Conservation (phyloP, 2,329 filamentous ascomycete species). For the Paecilomyces niveus region DNA sequence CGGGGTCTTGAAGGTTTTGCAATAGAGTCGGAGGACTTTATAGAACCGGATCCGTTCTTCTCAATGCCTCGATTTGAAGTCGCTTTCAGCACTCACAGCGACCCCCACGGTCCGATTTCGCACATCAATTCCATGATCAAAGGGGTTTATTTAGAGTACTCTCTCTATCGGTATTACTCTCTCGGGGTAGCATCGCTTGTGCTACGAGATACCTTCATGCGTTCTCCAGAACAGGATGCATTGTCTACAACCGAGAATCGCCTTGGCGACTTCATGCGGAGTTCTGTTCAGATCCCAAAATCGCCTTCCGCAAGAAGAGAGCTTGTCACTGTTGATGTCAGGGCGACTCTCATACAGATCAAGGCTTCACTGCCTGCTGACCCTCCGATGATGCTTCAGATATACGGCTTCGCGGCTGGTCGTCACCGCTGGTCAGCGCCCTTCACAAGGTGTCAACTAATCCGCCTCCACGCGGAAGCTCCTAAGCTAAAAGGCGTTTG, state of each 20-base stretch:
- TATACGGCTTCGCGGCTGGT: conserved; percentile 75
- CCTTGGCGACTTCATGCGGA: conserved; percentile 9
- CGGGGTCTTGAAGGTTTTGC: conserved; percentile 84
- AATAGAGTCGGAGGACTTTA: conserved; percentile 76
- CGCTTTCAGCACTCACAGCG: conserved; percentile 74
- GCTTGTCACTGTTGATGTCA: conserved; percentile 74
- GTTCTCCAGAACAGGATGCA: conserved; percentile 11
- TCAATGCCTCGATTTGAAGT: conserved; percentile 82
- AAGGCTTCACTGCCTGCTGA: conserved; percentile 85
- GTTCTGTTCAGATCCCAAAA: conserved; percentile 20
- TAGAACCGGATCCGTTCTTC: conserved; percentile 80
- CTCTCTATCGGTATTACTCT: conserved; percentile 87
- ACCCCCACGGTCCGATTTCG: conserved; percentile 79
- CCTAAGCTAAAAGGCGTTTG: conserved; percentile 77
- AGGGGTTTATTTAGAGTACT: conserved; percentile 78
- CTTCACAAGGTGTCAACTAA: conserved; percentile 67
- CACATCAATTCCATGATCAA: conserved; percentile 77
- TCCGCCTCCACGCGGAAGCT: conserved; percentile 80
- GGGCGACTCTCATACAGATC: conserved; percentile 72
- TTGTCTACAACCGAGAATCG: conserved; percentile 6
- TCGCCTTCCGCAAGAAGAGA: conserved; percentile 43
- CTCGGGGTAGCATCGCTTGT: conserved; percentile 75
- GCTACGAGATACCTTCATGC: conserved; percentile 59
- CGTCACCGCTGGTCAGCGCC: conserved; percentile 82
- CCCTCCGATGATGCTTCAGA: conserved; percentile 83